Evolutionary conservation across 768 basidiomycete genomes (phyloP).

Genomic region (Ramaria sp.): DNA sequence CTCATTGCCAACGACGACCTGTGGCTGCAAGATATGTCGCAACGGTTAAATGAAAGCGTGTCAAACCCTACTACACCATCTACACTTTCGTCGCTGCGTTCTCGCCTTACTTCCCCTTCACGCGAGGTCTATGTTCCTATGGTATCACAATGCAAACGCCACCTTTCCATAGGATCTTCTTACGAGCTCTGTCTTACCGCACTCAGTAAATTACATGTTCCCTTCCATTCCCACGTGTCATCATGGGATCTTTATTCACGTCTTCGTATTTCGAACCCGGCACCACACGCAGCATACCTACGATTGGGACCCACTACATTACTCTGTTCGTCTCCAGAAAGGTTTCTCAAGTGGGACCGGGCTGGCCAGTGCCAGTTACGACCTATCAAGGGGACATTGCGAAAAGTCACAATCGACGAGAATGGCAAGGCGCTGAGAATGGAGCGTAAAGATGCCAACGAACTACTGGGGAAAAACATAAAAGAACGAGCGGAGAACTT

Average conservation of each 20-base stretch:
- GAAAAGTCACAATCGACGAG: slow-evolving; percentile 38
- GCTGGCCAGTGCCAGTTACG: slow-evolving; percentile 65
- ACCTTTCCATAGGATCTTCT: slow-evolving; percentile 73
- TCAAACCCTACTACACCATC: slow-evolving; percentile 8
- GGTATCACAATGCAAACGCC: slow-evolving; percentile 61
- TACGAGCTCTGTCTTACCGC: slow-evolving; percentile 92
- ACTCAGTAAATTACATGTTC: slow-evolving; percentile 39
- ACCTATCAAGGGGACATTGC: slow-evolving; percentile 89
- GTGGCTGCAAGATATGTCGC: slow-evolving; percentile 38
- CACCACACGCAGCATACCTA: slow-evolving; percentile 77
- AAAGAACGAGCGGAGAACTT: slow-evolving; percentile 96
- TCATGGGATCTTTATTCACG: slow-evolving; percentile 70
- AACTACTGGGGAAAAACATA: slow-evolving; percentile 47
- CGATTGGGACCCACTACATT: slow-evolving; percentile 69
- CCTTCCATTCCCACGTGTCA: slow-evolving; percentile 18
- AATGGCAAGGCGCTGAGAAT: slow-evolving; percentile 26
- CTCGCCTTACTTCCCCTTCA: slow-evolving; percentile 30
- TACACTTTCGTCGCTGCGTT: neutral
- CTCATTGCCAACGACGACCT: slow-evolving; percentile 41
- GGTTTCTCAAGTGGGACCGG: slow-evolving; percentile 75
- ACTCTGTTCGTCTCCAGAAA: slow-evolving; percentile 83
- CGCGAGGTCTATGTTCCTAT: slow-evolving; percentile 50
- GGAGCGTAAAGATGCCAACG: slow-evolving; percentile 54
- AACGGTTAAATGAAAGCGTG: slow-evolving; percentile 15
- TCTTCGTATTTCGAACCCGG: slow-evolving; percentile 71